Evolutionary conservation across 2,329 filamentous ascomycete species (phyloP).

Genomic region (Monosporascus sp.): DNA sequence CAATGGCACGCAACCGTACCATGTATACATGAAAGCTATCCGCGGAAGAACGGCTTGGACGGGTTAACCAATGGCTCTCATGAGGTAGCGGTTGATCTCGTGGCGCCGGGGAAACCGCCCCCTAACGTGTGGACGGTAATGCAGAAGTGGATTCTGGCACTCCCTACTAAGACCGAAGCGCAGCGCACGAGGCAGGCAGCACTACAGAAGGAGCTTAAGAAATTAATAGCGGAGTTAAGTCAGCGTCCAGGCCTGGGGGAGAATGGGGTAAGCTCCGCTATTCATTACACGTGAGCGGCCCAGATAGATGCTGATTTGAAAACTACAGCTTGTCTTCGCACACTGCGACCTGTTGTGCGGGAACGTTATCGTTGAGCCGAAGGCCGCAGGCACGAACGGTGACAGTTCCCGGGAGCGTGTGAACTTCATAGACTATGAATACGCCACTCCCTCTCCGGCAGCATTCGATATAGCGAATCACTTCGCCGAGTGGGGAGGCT

Average conservation of each 20-base stretch:
- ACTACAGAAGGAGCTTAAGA: slow-evolving; percentile 71
- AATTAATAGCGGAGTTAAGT: slow-evolving; percentile 66
- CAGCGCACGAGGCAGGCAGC: slow-evolving; percentile 62
- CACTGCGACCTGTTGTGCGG: slow-evolving; percentile 95
- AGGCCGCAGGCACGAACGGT: slow-evolving; percentile 23
- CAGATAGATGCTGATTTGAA: neutral
- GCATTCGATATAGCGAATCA: slow-evolving; percentile 98
- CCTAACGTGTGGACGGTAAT: slow-evolving; percentile 93
- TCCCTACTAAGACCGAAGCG: slow-evolving; percentile 68
- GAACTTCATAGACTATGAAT: slow-evolving; percentile 97
- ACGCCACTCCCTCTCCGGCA: slow-evolving; percentile 87
- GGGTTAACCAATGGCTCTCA: slow-evolving; percentile 25
- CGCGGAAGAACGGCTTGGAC: slow-evolving; percentile 34
- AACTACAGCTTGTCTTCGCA: slow-evolving; percentile 74
- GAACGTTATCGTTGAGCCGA: slow-evolving; percentile 82
- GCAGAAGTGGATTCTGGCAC: slow-evolving; percentile 88
- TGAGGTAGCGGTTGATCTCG: slow-evolving; percentile 41
- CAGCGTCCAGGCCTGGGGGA: slow-evolving; percentile 71
- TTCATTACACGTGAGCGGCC: neutral
- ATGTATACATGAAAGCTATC: slow-evolving; percentile 39
- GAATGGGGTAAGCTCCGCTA: slow-evolving; percentile 56
- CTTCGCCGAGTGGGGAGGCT: slow-evolving; percentile 97
- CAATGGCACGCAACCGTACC: slow-evolving; percentile 84
- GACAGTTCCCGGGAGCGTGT: slow-evolving; percentile 45
- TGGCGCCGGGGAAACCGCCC: slow-evolving; percentile 63